These are phyloP conservation scores for Chalciporus sphaerocephalus DNA, from an alignment of 768 basidiomycete genomes.

Conservation along the genomic window DNA sequence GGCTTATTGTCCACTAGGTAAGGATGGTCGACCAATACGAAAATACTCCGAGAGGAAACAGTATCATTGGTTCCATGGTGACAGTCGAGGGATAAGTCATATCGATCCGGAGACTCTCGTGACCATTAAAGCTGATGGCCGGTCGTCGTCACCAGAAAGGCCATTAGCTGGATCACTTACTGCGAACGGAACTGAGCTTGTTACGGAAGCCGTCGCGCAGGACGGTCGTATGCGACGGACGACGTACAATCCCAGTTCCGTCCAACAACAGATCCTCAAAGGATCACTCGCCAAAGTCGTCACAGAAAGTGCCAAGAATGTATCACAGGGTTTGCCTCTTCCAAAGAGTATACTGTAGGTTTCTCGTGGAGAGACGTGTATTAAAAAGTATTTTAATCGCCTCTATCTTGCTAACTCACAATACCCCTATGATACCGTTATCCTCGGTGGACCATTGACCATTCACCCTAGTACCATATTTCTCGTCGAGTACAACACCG, in stretches of 20 bases:
- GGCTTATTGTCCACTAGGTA: conserved; percentile 54
- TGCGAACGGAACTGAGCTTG: conserved; percentile 37
- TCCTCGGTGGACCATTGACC: conserved; percentile 4
- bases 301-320: conserved; percentile 22
- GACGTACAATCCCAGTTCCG: conserved; percentile 33
- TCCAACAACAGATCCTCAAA: conserved; percentile 50
- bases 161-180: conserved; percentile 25
- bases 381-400: conserved; percentile 16
- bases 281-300: conserved; percentile 54
- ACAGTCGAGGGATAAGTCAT: conserved; percentile 51
- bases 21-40: conserved; percentile 56
- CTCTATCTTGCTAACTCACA: conserved; percentile 7
- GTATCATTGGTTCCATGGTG: conserved; percentile 63
- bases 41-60: conserved; percentile 57
- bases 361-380: not conserved
- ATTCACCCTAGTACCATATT: conserved; percentile 7
- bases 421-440: conserved; percentile 12
- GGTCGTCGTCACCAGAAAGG: conserved; percentile 24
- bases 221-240: conserved; percentile 41
- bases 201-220: conserved; percentile 34
- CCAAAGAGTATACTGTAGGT: conserved; percentile 12
- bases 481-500: conserved; percentile 1
- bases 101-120: conserved; percentile 39
- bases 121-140: conserved; percentile 15
- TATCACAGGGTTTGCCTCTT: conserved; percentile 8